These are phyloP conservation scores for Ustilago lituana DNA, from an alignment of 1,284 basidiomycete species.

Conservation along the genomic window DNA sequence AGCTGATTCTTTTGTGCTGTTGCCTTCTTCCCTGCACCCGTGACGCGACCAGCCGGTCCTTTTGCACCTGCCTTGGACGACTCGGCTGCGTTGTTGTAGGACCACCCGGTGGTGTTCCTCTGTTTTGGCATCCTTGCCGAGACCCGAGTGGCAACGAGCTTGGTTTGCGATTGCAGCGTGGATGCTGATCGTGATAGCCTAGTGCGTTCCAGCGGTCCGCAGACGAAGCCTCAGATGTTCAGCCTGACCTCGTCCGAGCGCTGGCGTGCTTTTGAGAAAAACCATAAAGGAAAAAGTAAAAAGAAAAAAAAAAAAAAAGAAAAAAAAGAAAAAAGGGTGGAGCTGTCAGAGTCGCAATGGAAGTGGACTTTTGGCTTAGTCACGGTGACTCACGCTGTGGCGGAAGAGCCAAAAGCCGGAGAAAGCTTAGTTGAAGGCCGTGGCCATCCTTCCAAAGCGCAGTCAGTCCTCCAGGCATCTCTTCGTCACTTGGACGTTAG, in stretches of 20 bases:
- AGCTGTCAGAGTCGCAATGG: slow-evolving; percentile 7
- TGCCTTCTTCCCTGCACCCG: slow-evolving; percentile 58
- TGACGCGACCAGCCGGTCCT: slow-evolving; percentile 17
- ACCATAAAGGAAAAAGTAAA: no score
- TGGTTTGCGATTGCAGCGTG: neutral
- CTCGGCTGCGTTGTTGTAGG: slow-evolving; percentile 44
- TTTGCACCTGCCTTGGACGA: slow-evolving; percentile 19
- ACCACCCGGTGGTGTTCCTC: slow-evolving; percentile 46
- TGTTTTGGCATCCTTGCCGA: slow-evolving; percentile 32
- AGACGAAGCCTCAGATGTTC: no score
- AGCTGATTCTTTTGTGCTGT: slow-evolving; percentile 51
- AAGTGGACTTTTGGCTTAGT: slow-evolving; percentile 18
- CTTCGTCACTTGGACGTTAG: no score
- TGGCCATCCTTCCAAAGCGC: slow-evolving; percentile 18
- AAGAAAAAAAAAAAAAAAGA: no score
- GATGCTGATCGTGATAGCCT: no score
- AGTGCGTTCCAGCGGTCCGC: no score
- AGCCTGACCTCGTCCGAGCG: no score
- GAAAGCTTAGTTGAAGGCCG: slow-evolving; percentile 24
- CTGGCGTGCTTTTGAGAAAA: no score
- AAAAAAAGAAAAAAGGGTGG: slow-evolving; percentile 13
- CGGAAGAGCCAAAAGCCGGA: slow-evolving; percentile 1
- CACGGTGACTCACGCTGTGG: slow-evolving; percentile 35
- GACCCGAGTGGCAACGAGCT: neutral
- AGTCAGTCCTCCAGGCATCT: neutral